A percentile compares a stretch with the other conserved stretches of the same genome.
phyloP scores from a whole-genome alignment of 1,284 basidiomycete genomes.

The Sutorius eximius region DNA sequence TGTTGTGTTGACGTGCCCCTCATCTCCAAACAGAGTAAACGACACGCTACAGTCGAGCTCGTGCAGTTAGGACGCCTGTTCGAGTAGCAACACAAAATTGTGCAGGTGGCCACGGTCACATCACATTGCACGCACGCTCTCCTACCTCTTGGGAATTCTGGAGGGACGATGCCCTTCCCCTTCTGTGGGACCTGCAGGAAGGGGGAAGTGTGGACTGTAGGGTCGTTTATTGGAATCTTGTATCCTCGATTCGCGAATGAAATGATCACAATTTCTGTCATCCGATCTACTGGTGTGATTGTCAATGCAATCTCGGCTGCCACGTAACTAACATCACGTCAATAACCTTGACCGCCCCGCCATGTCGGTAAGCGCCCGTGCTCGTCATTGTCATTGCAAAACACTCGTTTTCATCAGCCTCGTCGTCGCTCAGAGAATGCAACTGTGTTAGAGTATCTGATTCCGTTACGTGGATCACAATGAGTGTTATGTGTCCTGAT shows the following conservation, averaged over 20 bases:
- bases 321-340: too few species aligned
- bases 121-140: constrained; percentile 30
- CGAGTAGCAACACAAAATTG: constrained; percentile 10
- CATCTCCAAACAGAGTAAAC: constrained; percentile 31
- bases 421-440: background rate
- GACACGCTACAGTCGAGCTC: constrained; percentile 26
- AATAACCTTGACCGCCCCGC: background rate
- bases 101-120: constrained; percentile 14
- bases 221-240: constrained; percentile 24
- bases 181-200: constrained; percentile 26
- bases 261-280: constrained; percentile 16
- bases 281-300: background rate
- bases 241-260: constrained; percentile 24
- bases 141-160: constrained; percentile 22
- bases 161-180: constrained; percentile 20
- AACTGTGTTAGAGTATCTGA: background rate
- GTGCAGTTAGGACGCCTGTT: constrained; percentile 26
- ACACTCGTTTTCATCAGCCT: background rate
- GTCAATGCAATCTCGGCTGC: too few species aligned
- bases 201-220: constrained; percentile 23
- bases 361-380: background rate
- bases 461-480: too few species aligned
- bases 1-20: background rate
- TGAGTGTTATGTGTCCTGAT: background rate
- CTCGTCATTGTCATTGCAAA: background rate